Evolutionary conservation across 495 filamentous ascomycete genomes (phyloP).

Genomic region (Physcia stellaris): DNA sequence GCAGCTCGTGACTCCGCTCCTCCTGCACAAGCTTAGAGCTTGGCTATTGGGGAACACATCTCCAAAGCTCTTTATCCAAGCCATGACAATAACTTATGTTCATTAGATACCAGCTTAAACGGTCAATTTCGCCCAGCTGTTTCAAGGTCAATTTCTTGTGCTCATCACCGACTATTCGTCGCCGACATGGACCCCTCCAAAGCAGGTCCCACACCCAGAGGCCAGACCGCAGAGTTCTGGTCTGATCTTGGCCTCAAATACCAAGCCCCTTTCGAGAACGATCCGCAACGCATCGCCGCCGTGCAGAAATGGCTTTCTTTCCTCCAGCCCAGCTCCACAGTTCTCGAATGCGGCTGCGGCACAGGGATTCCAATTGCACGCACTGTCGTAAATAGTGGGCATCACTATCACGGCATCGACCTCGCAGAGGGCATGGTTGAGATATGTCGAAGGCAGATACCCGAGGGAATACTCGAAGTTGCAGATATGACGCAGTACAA

Average conservation of each 20-base stretch:
- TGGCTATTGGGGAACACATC: too few species aligned
- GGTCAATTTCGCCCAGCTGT: too few species aligned
- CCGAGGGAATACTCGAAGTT: constrained; percentile 19
- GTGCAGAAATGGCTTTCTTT: constrained; percentile 8
- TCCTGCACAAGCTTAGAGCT: too few species aligned
- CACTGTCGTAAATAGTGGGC: constrained; percentile 19
- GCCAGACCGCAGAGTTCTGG: constrained; percentile 80
- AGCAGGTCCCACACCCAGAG: too few species aligned
- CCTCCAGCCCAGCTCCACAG: constrained; percentile 8
- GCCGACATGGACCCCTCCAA: too few species aligned
- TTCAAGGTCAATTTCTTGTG: too few species aligned
- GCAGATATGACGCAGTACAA: constrained; percentile 19
- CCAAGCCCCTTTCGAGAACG: constrained; percentile 20
- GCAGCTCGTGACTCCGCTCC: too few species aligned
- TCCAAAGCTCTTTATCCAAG: too few species aligned
- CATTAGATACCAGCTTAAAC: too few species aligned
- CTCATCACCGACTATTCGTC: too few species aligned
- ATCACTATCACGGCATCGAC: constrained; percentile 25
- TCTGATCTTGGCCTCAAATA: constrained; percentile 15
- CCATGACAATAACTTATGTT: too few species aligned
- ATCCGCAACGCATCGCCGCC: constrained; percentile 8
- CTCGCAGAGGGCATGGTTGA: constrained; percentile 21
- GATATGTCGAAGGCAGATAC: constrained; percentile 18
- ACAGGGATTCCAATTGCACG: constrained; percentile 25
- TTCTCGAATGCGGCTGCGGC: constrained; percentile 36